Conservation (phyloP, 345 rosid genomes). For the Eucalyptus paniculata region DNA sequence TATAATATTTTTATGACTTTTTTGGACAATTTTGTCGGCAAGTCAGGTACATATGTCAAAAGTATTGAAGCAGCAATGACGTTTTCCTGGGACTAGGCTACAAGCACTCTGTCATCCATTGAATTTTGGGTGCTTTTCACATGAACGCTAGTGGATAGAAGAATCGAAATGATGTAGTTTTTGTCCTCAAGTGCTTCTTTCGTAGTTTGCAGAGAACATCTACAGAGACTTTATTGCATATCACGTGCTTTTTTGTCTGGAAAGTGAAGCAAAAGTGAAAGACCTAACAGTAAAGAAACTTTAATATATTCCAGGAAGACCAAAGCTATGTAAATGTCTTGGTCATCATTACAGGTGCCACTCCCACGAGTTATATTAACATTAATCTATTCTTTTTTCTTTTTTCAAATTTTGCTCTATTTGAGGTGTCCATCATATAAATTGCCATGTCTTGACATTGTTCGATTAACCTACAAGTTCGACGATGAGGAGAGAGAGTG, state of each 20-base stretch:
- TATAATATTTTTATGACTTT: rapidly evolving
- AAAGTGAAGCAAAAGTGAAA: background rate
- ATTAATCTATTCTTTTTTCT: background rate
- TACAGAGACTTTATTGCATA: background rate
- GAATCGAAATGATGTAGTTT: background rate
- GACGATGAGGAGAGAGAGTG: background rate
- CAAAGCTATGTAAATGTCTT: background rate
- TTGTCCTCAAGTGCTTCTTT: background rate
- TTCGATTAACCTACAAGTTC: background rate
- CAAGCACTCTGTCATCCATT: background rate
- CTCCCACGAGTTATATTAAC: background rate
- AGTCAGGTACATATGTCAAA: background rate
- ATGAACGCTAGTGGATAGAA: background rate
- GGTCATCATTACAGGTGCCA: background rate
- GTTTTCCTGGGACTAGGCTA: background rate
- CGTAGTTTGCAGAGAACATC: background rate
- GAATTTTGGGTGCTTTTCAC: background rate
- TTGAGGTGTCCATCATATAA: background rate
- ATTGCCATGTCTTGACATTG: background rate
- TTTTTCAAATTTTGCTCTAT: background rate
- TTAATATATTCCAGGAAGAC: background rate
- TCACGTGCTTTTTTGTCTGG: background rate
- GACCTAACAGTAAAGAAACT: background rate
- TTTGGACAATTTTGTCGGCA: no score
- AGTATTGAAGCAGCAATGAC: background rate